phyloP scores from a whole-genome alignment of 331 rosid genomes.

The Cucumis variabilis region DNA sequence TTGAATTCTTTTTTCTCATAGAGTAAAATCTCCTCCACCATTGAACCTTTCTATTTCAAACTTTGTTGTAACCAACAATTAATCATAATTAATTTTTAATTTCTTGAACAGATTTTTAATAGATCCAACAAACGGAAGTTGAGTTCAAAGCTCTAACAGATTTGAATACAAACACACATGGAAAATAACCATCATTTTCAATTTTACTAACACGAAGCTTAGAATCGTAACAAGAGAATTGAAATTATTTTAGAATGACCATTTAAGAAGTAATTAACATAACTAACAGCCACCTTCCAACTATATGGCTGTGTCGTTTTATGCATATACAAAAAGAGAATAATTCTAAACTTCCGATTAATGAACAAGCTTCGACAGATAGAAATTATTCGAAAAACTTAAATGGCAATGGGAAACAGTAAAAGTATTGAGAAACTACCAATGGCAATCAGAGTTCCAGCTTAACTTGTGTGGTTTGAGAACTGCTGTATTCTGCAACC shows the following conservation, averaged over 20 bases:
- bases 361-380: too few relatives aligned
- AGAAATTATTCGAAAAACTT: not conserved
- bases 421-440: not conserved
- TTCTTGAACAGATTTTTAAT: too few relatives aligned
- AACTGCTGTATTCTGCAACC: constrained; percentile 43
- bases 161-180: not conserved
- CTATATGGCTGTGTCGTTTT: not conserved
- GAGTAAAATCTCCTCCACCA: too few relatives aligned
- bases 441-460: constrained; percentile 36
- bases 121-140: too few relatives aligned
- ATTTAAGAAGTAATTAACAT: not conserved
- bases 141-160: too few relatives aligned
- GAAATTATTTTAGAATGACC: not conserved
- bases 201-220: not conserved
- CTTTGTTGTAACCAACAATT: too few relatives aligned
- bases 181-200: not conserved
- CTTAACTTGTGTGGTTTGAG: constrained; percentile 47
- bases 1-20: too few relatives aligned
- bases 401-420: not conserved
- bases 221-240: not conserved
- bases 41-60: too few relatives aligned
- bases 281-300: not conserved
- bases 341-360: not conserved
- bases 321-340: constrained; percentile 1
- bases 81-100: too few relatives aligned